phyloP scores from a whole-genome alignment of 1,139 yeast genomes.

The Candida glucosophila region DNA sequence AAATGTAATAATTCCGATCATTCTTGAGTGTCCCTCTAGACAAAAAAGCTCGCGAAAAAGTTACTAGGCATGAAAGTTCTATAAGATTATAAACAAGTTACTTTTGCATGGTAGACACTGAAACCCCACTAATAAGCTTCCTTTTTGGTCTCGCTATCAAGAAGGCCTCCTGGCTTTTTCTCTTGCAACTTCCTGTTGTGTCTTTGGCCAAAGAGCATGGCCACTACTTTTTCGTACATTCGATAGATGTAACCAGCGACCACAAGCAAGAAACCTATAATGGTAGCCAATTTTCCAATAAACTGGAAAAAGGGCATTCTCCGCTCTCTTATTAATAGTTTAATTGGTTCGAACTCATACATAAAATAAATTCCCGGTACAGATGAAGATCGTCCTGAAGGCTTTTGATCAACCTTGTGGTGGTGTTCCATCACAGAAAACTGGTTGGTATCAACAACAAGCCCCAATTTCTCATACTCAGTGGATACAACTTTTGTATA shows the following conservation, averaged over 20 bases:
- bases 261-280: conserved; percentile 63
- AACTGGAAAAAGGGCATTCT: conserved; percentile 75
- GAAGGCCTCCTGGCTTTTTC: conserved; percentile 31
- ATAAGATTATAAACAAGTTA: too few relatives aligned
- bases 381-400: conserved; percentile 21
- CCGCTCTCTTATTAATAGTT: conserved; percentile 57
- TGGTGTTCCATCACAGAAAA: conserved; percentile 66
- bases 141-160: conserved; percentile 10
- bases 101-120: too few relatives aligned
- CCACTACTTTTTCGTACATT: conserved; percentile 38
- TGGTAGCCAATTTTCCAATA: conserved; percentile 68
- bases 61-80: too few relatives aligned
- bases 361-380: conserved; percentile 77
- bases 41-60: too few relatives aligned
- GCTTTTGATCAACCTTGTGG: conserved; percentile 13
- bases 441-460: conserved; percentile 72
- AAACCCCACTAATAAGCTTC: too few relatives aligned
- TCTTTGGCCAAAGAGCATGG: conserved; percentile 40
- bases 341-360: conserved; percentile 85
- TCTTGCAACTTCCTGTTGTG: conserved; percentile 50
- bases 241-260: conserved; percentile 42
- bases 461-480: conserved; percentile 60
- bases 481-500: conserved; percentile 82
- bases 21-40: too few relatives aligned
- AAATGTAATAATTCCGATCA: too few relatives aligned